Base-by-base conservation (phyloP, 495 filamentous ascomycete species). In the Penicillium longicatenatum region DNA sequence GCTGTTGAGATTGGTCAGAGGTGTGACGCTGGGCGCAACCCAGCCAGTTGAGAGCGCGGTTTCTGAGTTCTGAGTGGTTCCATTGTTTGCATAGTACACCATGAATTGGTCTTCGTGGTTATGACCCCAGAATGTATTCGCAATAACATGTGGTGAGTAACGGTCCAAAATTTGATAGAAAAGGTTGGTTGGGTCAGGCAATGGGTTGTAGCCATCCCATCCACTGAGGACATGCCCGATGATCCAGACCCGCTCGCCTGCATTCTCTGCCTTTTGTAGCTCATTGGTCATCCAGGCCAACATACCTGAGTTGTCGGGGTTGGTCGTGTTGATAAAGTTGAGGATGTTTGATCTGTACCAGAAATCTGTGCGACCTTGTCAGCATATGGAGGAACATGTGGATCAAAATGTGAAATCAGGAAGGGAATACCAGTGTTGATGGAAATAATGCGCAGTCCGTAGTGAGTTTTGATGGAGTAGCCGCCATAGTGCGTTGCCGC, bases 131-230 rank as follows among this genome's bases (percentile, higher is more conserved):
- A 85, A 84, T 9, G 81, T 66, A 45, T 76, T 78, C 9, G 80
- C 79, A 52, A 84, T 83, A 0, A 82, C 80, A 47, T 82, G 76
- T 0, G 82, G 80, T 6, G 75, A 78, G 66, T 83, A 84, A 21
- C 82, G 76, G 54, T 81, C 79, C 11, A 84, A 73, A 39, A 85
- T 84, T 45, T 82, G 80, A 63, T 84, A 82, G 57, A 82, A 81
- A 42, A 82, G 70, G 46, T 83, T 74, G 1, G 79, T 79, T 1
- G 79, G 81, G 22, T 78, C 76, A 12, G 74, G 75, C 26, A 85
- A 61, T 10, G 77, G 72, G 46, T 81, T 82, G 3, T 66, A 61
- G 14, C 79, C 82, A 44, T 82, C 79, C 76, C 79, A 84, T 4
- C 81, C 81, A 9, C 68, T 69, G 11, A 74, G 72, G 20, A 82